These are phyloP conservation scores for Leucogyrophana mollusca DNA, from an alignment of 768 basidiomycete species.

Conservation along the genomic window DNA sequence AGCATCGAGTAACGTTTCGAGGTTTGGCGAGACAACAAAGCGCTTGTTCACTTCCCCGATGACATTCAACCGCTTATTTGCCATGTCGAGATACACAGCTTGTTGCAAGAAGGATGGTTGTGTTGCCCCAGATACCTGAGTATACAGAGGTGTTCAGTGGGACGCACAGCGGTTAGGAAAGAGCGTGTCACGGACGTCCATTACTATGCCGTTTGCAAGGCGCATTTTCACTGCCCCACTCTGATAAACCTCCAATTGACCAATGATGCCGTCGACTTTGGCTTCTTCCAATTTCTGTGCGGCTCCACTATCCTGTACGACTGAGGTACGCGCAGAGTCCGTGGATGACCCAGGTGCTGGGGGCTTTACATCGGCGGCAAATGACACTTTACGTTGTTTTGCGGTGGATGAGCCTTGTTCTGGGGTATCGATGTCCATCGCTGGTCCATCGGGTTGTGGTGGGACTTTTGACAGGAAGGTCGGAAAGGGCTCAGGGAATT, in stretches of 20 bases:
- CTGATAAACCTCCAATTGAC: slow-evolving; percentile 80
- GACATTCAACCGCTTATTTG: slow-evolving; percentile 58
- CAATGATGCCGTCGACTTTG: slow-evolving; percentile 73
- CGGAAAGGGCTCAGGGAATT: slow-evolving; percentile 87
- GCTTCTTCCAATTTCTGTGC: slow-evolving; percentile 31
- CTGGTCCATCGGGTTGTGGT: slow-evolving; percentile 25
- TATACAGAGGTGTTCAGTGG: slow-evolving; percentile 5
- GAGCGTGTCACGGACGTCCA: slow-evolving; percentile 60
- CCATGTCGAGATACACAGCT: slow-evolving; percentile 68
- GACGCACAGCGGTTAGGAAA: no score
- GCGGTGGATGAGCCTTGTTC: slow-evolving; percentile 22
- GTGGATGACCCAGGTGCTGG: slow-evolving; percentile 32
- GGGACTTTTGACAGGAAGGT: slow-evolving; percentile 49
- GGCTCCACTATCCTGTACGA: slow-evolving; percentile 10
- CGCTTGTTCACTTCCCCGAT: slow-evolving; percentile 87
- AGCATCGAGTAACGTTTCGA: slow-evolving; percentile 68
- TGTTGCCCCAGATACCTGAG: slow-evolving; percentile 76
- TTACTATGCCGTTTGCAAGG: slow-evolving; percentile 72
- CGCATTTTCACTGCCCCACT: slow-evolving; percentile 89
- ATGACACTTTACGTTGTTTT: slow-evolving; percentile 56
- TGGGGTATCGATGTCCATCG: slow-evolving; percentile 33
- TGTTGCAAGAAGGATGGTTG: slow-evolving; percentile 89
- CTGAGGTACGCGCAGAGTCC: slow-evolving; percentile 18
- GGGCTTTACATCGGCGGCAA: slow-evolving; percentile 59
- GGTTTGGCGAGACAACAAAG: slow-evolving; percentile 81